phyloP scores from a whole-genome alignment of 2,329 filamentous ascomycete genomes.

The Pestalotiopsis sp. region DNA sequence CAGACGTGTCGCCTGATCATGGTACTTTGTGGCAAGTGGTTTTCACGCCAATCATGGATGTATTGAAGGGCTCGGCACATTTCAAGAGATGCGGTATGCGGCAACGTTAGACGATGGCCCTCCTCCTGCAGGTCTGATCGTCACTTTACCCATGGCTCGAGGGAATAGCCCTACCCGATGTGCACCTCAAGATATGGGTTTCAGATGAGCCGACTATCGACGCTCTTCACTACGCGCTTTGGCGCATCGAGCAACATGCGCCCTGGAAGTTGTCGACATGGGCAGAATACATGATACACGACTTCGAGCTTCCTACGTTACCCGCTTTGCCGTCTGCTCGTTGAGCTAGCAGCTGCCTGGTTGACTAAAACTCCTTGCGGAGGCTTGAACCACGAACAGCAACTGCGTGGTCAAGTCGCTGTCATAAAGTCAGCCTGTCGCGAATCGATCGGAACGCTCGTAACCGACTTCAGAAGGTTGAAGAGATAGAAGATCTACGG shows the following conservation, averaged over 20 bases:
- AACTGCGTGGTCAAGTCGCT: constrained; percentile 2
- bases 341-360: not conserved
- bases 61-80: too few species aligned
- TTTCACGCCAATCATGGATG: too few species aligned
- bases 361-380: not conserved
- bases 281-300: not conserved
- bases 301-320: not conserved
- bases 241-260: too few species aligned
- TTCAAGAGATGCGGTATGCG: too few species aligned
- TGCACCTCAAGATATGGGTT: not conserved
- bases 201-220: not conserved
- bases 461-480: constrained; percentile 11
- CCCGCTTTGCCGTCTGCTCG: not conserved
- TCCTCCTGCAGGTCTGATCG: not conserved
- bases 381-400: constrained; percentile 7
- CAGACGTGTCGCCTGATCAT: too few species aligned
- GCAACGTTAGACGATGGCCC: not conserved
- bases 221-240: not conserved
- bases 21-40: too few species aligned
- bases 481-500: constrained; percentile 12
- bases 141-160: not conserved
- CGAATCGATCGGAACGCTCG: not conserved
- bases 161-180: not conserved
- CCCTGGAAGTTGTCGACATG: not conserved
- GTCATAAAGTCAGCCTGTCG: not conserved